phyloP scores from a whole-genome alignment of 2,329 filamentous ascomycete genomes.

The Microdochium nivale region DNA sequence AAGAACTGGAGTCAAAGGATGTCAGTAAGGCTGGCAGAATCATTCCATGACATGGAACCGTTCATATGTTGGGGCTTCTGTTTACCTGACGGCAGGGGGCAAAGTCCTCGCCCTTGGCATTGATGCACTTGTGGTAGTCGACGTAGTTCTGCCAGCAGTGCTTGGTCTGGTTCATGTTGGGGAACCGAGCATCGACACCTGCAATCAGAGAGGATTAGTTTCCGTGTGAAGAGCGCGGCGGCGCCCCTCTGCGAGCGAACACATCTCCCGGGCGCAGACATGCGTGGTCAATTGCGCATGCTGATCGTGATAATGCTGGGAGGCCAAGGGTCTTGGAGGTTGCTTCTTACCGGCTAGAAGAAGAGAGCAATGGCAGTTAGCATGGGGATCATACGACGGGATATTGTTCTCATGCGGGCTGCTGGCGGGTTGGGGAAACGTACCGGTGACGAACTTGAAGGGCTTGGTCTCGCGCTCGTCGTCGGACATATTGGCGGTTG shows the following conservation, averaged over 20 bases:
- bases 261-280: not conserved
- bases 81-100: constrained; percentile 89
- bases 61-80: constrained; percentile 6
- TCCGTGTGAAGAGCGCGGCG: not conserved
- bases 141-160: constrained; percentile 99
- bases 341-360: constrained; percentile 33
- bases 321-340: constrained; percentile 8
- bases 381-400: constrained; percentile 12
- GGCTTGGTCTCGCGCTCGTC: constrained; percentile 89
- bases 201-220: constrained; percentile 6
- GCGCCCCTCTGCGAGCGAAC: not conserved
- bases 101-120: constrained; percentile 98
- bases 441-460: constrained; percentile 99
- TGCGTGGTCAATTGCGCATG: not conserved
- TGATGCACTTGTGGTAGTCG: constrained; percentile 99
- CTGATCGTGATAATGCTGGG: not conserved
- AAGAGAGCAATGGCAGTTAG: constrained; percentile 24
- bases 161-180: constrained; percentile 97
- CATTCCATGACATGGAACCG: constrained; percentile 9
- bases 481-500: constrained; percentile 74
- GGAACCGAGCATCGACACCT: constrained; percentile 99
- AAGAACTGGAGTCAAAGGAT: constrained; percentile 59
- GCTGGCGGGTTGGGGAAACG: constrained; percentile 26
- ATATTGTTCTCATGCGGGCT: constrained; percentile 10
- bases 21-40: not conserved